Base-by-base conservation (phyloP, 2,329 filamentous ascomycete genomes). In the Macrophomina phaseolina region DNA sequence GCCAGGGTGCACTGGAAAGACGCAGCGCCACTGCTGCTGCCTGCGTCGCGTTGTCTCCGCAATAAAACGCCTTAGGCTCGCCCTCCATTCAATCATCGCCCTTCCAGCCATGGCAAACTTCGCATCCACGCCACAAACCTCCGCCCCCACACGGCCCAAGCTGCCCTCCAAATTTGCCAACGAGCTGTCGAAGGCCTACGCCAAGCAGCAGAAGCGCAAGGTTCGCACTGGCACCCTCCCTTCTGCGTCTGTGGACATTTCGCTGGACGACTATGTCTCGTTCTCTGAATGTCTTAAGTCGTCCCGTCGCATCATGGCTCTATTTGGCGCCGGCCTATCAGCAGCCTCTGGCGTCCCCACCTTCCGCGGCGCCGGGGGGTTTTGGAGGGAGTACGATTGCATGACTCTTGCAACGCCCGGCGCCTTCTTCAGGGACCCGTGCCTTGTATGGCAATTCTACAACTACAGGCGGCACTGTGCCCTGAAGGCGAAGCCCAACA, bases 321-420 rank as follows among this genome's bases (percentile, higher is more conserved):
- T 74, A 4, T 51, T 71, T 14, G 72, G 73, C 4, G 73, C 72
- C 23, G 70, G 72, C 5, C 66, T 75, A 5, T 75, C 73, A 7
- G 72, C 68, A 1, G 55, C 71, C 8, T 75, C 72, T n/a, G 71
- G 72, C 23, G 65, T 75, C 2, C 66, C 69, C 5, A 74, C 71
- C 3, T 75, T 71, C 56, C 73, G 72, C 14, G 71, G 69, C 6
- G 55, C 64, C 23, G 68, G 69, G 9, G 69, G 68, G 1, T 62
- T 72, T 6, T 73, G 71, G 72, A 45, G 67, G 5, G 71, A 65
- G 6, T 69, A 70, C 40, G 68, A 71, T 38, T 70, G 68, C 23
- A 66, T 63, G 12, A 53, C 38, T 9, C 66, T 67, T 9, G 58
- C 58, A 12, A 49, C 58, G 4, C 58, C 58, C 5, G 58, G 6